A percentile compares a stretch with the other conserved stretches of the same genome.
Conservation (phyloP, 106 monocot genomes). For the Platanthera guangdongensis region DNA sequence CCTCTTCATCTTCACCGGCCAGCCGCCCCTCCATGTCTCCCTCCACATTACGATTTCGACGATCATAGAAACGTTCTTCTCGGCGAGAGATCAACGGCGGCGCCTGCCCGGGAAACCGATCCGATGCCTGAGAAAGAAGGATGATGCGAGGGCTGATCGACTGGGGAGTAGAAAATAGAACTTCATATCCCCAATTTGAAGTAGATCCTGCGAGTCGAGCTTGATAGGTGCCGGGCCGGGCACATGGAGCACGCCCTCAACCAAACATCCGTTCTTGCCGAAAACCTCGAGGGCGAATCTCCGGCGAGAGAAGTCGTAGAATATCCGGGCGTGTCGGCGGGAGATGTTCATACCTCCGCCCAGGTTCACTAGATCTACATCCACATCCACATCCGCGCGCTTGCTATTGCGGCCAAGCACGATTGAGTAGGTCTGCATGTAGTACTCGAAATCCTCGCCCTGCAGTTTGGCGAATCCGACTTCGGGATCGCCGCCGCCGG, state of each 20-base stretch:
- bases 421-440: conserved; percentile 98
- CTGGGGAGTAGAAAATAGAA: conserved; percentile 77
- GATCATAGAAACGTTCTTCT: background rate
- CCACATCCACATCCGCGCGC: conserved; percentile 70
- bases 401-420: conserved; percentile 82
- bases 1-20: conserved; percentile 2
- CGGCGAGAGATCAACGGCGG: background rate
- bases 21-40: background rate
- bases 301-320: conserved; percentile 78
- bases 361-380: conserved; percentile 69
- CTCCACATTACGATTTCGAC: conserved; percentile 2
- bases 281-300: conserved; percentile 78
- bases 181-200: conserved; percentile 86
- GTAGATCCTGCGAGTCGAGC: conserved; percentile 85
- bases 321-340: conserved; percentile 81
- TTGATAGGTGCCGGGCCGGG: conserved; percentile 74
- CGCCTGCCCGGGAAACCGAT: background rate
- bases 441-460: conserved; percentile 91
- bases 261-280: conserved; percentile 93
- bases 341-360: conserved; percentile 91
- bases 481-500: conserved; percentile 31
- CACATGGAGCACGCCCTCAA: conserved; percentile 84
- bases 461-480: conserved; percentile 93
- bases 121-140: background rate
- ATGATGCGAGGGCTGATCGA: conserved; percentile 38